Evolutionary conservation across 495 filamentous ascomycete genomes (phyloP), one percentile per base, ranked within the genome.

Genomic region (Amorphotheca resinae): DNA sequence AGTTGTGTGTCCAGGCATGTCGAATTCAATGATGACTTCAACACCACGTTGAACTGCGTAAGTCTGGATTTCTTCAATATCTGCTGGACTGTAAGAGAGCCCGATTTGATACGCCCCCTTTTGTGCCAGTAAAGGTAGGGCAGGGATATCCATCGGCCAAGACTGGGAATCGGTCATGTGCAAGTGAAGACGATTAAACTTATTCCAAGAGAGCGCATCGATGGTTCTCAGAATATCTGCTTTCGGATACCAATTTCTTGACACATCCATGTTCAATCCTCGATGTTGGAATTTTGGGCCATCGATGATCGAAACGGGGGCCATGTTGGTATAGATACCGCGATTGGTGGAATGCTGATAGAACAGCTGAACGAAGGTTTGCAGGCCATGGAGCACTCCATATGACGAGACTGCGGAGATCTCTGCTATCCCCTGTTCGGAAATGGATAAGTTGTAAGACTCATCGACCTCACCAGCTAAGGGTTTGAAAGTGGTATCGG

Each of bases 161-260:
- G 81, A 82, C 56, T 91, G 84, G 17, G 81, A 74, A 55, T 91
- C 84, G 0, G 84, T 87, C 33, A 77, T 70, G 60, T 91, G 84
- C 18, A 87, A 57, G 59, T 89, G 84, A 14, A 55, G 42, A 3
- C 41, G 33, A 58, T 88, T 88, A 61, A 91, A 69, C 64, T 91
- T 88, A 64, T 77, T 85, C 69, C 68, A 80, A 8, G 76, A 56
- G 41, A 84, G 52, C 21, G 77, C 79, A 48, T 88, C 83, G 50
- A 91, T 80, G 26, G 71, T 80, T 38, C 76, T 69, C 43, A 74
- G 60, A 47, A 91, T 76, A 53, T 80, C 70, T 0, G 64, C 48
- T 15, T 80, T 61, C 5, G 73, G 64, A 55, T 77, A 79, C 58
- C 64, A 87, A 52, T 75, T 75, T 30, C 84, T 64, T 4, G 79